Base-by-base conservation (phyloP, 306 rosid genomes). In the Vigna angularis region DNA sequence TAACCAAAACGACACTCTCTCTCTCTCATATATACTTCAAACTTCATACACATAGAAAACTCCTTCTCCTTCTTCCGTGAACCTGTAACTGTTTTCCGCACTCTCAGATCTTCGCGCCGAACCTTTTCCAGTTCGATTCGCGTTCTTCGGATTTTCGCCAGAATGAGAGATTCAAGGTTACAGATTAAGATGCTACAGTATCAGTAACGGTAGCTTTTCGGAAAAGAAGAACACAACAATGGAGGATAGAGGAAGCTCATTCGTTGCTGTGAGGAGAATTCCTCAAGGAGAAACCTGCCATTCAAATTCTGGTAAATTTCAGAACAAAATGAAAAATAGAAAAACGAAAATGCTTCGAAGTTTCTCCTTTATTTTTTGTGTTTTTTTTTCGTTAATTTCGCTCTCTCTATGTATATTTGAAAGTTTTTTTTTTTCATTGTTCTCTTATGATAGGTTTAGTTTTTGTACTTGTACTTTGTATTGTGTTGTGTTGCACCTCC, bases 181-280 rank as follows among this genome's bases (percentile, higher is more conserved):
- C 5, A 14, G 61, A 7, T 20, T 40, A 51, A 10, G 70, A 55
- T 53, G 74, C 36, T 11, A 6, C 44, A 62, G 59, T 68, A 26
- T 75, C 70, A n/a, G 65, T 6, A 48, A 63, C 2, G 16, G 28
- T 8, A 14, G 45, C 7, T 17, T 26, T 34, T 34, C 7, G 56
- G 6, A 13, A 4, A 18, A 78, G 44, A 58, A 69, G 62, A 57
- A 42, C n/a, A 67, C 5, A 80, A 18, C 83, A 14, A 94, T 95
- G 98, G 96, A 92, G 70, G 97, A 91, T 72, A 86, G 98, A 86
- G 96, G 92, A 65, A 91, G 91, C 44, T 95, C 98, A 20, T 95
- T 95, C 68, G 97, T 95, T 14, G 98, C 98, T 53, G 98, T 95
- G 2, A 80, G 98, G 82, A 89, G 98, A 77, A 89, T 87, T 83